Evolutionary conservation across 768 basidiomycete genomes (phyloP).

Genomic region (Boletellus sp.): DNA sequence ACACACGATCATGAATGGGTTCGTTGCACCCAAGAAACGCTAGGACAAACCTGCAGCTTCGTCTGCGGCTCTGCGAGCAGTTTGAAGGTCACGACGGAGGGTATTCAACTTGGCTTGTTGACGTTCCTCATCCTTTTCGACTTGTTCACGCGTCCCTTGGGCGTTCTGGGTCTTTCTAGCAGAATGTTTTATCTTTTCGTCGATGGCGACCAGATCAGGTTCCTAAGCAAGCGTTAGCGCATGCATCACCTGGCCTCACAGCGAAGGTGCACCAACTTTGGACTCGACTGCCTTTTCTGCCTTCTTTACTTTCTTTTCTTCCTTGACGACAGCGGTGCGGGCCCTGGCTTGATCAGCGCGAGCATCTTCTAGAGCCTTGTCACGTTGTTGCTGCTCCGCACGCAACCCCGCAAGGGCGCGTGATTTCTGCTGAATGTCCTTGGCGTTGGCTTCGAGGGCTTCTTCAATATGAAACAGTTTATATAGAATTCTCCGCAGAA

Average conservation of each 20-base stretch:
- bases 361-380: constrained; percentile 68
- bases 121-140: constrained; percentile 55
- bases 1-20: constrained; percentile 4
- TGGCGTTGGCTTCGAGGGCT: constrained; percentile 68
- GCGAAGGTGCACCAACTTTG: constrained; percentile 50
- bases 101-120: constrained; percentile 50
- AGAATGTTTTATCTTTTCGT: constrained; percentile 86
- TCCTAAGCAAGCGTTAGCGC: constrained; percentile 47
- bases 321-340: constrained; percentile 69
- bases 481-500: constrained; percentile 79
- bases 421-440: constrained; percentile 69
- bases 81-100: constrained; percentile 62
- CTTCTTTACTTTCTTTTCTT: constrained; percentile 86
- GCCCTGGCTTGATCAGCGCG: constrained; percentile 79
- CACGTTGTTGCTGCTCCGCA: constrained; percentile 64
- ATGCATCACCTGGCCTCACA: not conserved
- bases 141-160: constrained; percentile 55
- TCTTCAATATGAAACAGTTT: constrained; percentile 88
- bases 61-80: constrained; percentile 66
- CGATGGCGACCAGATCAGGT: constrained; percentile 78
- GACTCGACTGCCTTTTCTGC: constrained; percentile 85
- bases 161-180: constrained; percentile 76
- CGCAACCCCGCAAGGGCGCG: constrained; percentile 65
- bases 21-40: not conserved
- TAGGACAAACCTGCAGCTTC: constrained; percentile 66